These are phyloP conservation scores for Penicillium samsonianum DNA, from an alignment of 495 filamentous ascomycete species.

Conservation along the genomic window DNA sequence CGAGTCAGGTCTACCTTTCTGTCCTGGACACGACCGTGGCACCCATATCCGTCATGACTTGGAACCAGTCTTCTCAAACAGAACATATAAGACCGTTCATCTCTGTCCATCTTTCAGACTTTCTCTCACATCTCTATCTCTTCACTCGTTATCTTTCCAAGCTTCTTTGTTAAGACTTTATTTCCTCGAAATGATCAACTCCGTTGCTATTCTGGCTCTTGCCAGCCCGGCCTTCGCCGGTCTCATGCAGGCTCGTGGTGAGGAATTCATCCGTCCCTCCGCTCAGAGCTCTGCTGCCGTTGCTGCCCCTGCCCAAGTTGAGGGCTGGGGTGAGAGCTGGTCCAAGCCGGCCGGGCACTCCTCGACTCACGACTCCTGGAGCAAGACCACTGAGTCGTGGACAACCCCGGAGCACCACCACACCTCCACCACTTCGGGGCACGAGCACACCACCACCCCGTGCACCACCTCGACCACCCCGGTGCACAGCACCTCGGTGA, in stretches of 20 bases:
- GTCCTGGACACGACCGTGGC: slow-evolving; percentile 38
- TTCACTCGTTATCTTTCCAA: slow-evolving; percentile 43
- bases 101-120: slow-evolving; percentile 7
- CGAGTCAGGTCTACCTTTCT: slow-evolving; percentile 32
- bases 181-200: slow-evolving; percentile 45
- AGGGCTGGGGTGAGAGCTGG: slow-evolving; percentile 17
- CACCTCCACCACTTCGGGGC: not conserved
- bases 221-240: slow-evolving; percentile 45
- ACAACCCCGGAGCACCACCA: slow-evolving; percentile 13
- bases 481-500: not conserved
- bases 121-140: slow-evolving; percentile 24
- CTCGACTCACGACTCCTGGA: slow-evolving; percentile 2
- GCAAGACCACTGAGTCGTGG: slow-evolving; percentile 4
- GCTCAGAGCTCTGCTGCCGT: slow-evolving; percentile 10
- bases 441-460: slow-evolving; percentile 2
- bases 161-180: slow-evolving; percentile 23
- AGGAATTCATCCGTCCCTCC: slow-evolving; percentile 16
- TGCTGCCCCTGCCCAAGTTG: slow-evolving; percentile 1
- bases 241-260: slow-evolving; percentile 38
- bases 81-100: slow-evolving; percentile 35
- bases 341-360: slow-evolving; percentile 13
- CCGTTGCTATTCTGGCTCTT: slow-evolving; percentile 44
- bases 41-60: slow-evolving; percentile 25
- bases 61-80: slow-evolving; percentile 14
- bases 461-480: slow-evolving; percentile 13